Evolutionary conservation across 2,329 filamentous ascomycete species (phyloP).

Genomic region (Exophiala calicioides): DNA sequence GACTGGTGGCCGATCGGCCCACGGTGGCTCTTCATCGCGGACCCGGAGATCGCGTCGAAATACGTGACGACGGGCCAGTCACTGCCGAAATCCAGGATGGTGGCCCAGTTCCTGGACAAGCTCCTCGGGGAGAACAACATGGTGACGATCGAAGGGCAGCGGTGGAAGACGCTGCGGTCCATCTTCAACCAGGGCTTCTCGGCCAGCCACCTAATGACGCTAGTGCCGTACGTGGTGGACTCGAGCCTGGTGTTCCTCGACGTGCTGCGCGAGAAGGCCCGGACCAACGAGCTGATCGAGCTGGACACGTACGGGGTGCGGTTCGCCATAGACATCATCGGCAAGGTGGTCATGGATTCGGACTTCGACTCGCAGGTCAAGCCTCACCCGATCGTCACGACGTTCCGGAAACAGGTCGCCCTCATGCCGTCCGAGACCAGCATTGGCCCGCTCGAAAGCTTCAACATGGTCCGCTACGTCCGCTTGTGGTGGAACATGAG

Average conservation of each 20-base stretch:
- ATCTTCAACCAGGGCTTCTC: slow-evolving; percentile 39
- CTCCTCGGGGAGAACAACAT: slow-evolving; percentile 30
- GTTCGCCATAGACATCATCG: slow-evolving; percentile 40
- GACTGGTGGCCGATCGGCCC: slow-evolving; percentile 32
- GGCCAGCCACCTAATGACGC: slow-evolving; percentile 32
- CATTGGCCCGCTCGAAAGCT: slow-evolving; percentile 13
- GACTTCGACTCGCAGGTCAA: slow-evolving; percentile 31
- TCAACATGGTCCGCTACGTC: slow-evolving; percentile 15
- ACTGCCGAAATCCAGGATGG: slow-evolving; percentile 28
- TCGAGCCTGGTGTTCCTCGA: slow-evolving; percentile 31
- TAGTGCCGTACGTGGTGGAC: slow-evolving; percentile 35
- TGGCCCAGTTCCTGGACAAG: slow-evolving; percentile 18
- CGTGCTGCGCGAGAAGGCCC: slow-evolving; percentile 28
- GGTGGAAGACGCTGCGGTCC: slow-evolving; percentile 36
- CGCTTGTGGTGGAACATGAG: slow-evolving; percentile 25
- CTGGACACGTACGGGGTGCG: slow-evolving; percentile 34
- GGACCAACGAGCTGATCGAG: slow-evolving; percentile 28
- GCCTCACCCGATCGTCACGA: slow-evolving; percentile 29
- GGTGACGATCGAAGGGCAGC: slow-evolving; percentile 29
- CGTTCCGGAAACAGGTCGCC: slow-evolving; percentile 29
- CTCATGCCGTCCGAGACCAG: slow-evolving; percentile 23
- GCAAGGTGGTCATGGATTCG: slow-evolving; percentile 29
- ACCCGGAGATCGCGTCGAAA: slow-evolving; percentile 29
- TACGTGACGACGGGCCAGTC: slow-evolving; percentile 26
- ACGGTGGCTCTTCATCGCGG: slow-evolving; percentile 27